Evolutionary conservation across 2,329 filamentous ascomycete species (phyloP).

Genomic region (Corynespora cassiicola): DNA sequence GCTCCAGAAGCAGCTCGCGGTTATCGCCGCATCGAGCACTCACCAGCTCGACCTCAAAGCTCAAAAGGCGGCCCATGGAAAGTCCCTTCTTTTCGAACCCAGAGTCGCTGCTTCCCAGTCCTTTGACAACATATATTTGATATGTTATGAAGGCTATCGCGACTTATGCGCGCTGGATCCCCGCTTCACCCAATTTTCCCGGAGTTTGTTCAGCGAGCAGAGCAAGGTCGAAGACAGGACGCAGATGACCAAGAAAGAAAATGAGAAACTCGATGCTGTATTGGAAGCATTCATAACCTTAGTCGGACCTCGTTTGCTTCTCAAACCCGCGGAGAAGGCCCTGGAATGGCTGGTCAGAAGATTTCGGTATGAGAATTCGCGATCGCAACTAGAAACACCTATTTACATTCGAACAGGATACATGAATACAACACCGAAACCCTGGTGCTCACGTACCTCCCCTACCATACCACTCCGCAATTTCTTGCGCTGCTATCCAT

Average conservation of each 20-base stretch:
- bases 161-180: slow-evolving; percentile 88
- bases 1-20: slow-evolving; percentile 91
- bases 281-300: slow-evolving; percentile 85
- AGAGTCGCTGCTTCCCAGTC: slow-evolving; percentile 85
- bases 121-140: slow-evolving; percentile 84
- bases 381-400: no score
- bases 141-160: slow-evolving; percentile 88
- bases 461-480: slow-evolving; percentile 85
- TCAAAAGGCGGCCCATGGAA: slow-evolving; percentile 88
- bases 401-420: no score
- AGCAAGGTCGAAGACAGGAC: slow-evolving; percentile 88
- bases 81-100: slow-evolving; percentile 92
- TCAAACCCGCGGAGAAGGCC: slow-evolving; percentile 88
- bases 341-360: slow-evolving; percentile 94
- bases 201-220: slow-evolving; percentile 89
- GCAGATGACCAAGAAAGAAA: slow-evolving; percentile 82
- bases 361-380: slow-evolving; percentile 86
- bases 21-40: slow-evolving; percentile 88
- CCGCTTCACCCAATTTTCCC: slow-evolving; percentile 76
- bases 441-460: slow-evolving; percentile 85
- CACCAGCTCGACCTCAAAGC: slow-evolving; percentile 91
- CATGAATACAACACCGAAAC: slow-evolving; percentile 88
- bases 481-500: slow-evolving; percentile 90
- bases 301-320: slow-evolving; percentile 74
- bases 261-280: slow-evolving; percentile 77